A percentile compares a stretch with the other conserved stretches of the same genome.
Evolutionary conservation across 2,329 filamentous ascomycete genomes (phyloP).

Genomic region (Exophiala phaeomuriformis): DNA sequence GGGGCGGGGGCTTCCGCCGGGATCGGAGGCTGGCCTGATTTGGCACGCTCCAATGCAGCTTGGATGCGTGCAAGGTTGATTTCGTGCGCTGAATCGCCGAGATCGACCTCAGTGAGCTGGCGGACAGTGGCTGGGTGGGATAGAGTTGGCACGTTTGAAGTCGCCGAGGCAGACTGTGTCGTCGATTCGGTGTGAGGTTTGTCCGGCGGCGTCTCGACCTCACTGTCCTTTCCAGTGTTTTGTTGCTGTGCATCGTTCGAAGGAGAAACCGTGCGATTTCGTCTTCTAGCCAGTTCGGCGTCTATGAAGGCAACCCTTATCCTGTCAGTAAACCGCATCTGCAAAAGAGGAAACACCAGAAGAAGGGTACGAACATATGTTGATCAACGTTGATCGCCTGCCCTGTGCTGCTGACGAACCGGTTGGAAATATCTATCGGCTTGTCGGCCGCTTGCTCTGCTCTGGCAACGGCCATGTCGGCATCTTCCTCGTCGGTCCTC

Average conservation of each 20-base stretch:
- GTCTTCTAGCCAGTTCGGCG: conserved; percentile 54
- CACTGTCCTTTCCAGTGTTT: too few relatives aligned
- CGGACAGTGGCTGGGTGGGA: conserved; percentile 42
- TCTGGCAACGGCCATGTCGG: conserved; percentile 3
- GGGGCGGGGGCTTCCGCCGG: conserved; percentile 27
- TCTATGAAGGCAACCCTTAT: conserved; percentile 63
- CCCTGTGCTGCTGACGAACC: conserved; percentile 54
- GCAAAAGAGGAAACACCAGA: conserved; percentile 4
- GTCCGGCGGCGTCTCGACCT: background rate
- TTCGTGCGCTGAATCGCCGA: conserved; percentile 42
- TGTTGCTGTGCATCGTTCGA: conserved; percentile 22
- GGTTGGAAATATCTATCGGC: conserved; percentile 39
- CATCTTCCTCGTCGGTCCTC: background rate
- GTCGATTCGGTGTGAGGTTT: background rate
- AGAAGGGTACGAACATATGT: conserved; percentile 52
- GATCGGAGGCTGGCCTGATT: conserved; percentile 26
- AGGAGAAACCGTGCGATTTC: conserved; percentile 13
- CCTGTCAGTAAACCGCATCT: conserved; percentile 47
- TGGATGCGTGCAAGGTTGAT: conserved; percentile 40
- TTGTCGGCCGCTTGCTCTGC: conserved; percentile 22
- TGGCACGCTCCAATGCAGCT: conserved; percentile 39
- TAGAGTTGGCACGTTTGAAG: background rate
- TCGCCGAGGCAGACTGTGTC: background rate
- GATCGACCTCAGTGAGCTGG: conserved; percentile 52
- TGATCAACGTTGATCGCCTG: conserved; percentile 52